These are phyloP conservation scores for Orbilia ellipsospora DNA, from an alignment of 2,329 filamentous ascomycete species.

Conservation along the genomic window DNA sequence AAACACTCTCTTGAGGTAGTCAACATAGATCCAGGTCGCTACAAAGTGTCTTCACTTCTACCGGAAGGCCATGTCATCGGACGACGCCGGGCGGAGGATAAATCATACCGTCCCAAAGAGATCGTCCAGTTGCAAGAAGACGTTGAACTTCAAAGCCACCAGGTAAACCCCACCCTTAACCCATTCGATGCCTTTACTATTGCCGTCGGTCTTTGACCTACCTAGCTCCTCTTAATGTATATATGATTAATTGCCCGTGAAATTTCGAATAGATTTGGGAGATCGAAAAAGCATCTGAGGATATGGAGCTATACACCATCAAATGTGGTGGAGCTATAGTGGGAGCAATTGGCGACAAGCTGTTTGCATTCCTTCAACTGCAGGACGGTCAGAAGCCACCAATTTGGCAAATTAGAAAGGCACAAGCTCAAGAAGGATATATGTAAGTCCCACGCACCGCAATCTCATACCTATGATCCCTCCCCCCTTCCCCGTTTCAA, in stretches of 20 bases:
- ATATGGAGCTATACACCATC: neutral
- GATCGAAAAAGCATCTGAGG: neutral
- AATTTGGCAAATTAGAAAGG: neutral
- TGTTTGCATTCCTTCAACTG: neutral
- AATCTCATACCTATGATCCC: too few relatives aligned
- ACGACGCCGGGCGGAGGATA: slow-evolving; percentile 1
- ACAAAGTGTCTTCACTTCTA: neutral
- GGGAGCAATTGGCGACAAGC: neutral
- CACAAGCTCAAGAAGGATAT: neutral
- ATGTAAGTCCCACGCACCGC: neutral
- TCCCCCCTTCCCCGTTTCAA: too few relatives aligned
- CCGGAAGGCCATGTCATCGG: neutral
- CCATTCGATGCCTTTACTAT: too few relatives aligned
- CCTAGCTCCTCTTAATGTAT: too few relatives aligned
- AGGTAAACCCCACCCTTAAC: too few relatives aligned
- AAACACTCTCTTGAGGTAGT: too few relatives aligned
- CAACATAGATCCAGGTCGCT: too few relatives aligned
- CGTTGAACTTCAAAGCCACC: neutral
- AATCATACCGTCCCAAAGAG: neutral
- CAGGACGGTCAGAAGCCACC: neutral
- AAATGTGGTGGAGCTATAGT: neutral
- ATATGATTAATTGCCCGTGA: too few relatives aligned
- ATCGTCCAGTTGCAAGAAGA: neutral
- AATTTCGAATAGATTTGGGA: neutral
- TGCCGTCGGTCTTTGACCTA: too few relatives aligned